These are phyloP conservation scores for Gossypioides kirkii DNA, from an alignment of 345 rosid species.

Conservation along the genomic window DNA sequence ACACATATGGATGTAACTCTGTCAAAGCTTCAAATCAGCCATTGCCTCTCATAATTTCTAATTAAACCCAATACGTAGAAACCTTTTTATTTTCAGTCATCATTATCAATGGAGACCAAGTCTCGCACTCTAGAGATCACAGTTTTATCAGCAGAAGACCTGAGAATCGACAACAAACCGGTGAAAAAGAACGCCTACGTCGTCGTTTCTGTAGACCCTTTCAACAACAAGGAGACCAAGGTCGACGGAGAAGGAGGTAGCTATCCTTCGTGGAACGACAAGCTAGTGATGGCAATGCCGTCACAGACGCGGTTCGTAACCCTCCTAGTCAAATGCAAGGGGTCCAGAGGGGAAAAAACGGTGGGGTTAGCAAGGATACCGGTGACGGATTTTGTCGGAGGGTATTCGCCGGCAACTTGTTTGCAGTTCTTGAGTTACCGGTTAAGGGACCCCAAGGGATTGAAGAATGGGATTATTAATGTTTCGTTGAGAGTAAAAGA, in stretches of 20 bases:
- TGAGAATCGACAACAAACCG: constrained; percentile 35
- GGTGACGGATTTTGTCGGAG: constrained; percentile 49
- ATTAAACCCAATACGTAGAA: not conserved
- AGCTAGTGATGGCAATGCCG: constrained; percentile 37
- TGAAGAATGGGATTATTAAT: constrained; percentile 53
- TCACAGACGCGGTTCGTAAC: constrained; percentile 25
- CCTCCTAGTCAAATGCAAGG: constrained; percentile 38
- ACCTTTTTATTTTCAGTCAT: not conserved
- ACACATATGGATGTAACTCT: not conserved
- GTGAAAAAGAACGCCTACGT: constrained; percentile 40
- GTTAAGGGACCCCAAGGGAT: constrained; percentile 39
- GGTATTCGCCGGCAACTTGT: constrained; percentile 37
- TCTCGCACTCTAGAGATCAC: constrained; percentile 41
- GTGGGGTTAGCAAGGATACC: constrained; percentile 28
- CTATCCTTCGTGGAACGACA: constrained; percentile 55
- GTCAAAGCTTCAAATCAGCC: not conserved
- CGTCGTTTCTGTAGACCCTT: constrained; percentile 25
- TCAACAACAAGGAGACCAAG: constrained; percentile 6
- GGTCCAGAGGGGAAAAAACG: constrained; percentile 18
- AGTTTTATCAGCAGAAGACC: constrained; percentile 54
- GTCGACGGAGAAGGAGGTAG: constrained; percentile 37
- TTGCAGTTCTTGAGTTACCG: constrained; percentile 70
- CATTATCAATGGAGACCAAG: constrained; percentile 10
- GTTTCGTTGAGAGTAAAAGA: constrained; percentile 50
- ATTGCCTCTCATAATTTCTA: not conserved